Conservation (phyloP, 805 yeast species). For the Metschnikowia baotianmanensis region DNA sequence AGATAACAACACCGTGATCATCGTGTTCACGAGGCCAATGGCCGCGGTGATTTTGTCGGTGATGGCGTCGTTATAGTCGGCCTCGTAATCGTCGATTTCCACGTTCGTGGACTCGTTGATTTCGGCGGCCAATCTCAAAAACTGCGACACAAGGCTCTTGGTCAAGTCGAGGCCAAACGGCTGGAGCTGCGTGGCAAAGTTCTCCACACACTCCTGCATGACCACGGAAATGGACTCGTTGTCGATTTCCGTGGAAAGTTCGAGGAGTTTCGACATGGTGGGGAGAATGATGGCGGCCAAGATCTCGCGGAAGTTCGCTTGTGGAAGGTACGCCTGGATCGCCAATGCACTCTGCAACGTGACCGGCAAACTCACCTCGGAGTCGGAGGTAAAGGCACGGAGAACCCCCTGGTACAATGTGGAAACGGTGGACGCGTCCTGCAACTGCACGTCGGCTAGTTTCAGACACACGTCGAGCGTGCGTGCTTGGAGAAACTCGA, state of each 20-base stretch:
- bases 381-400: constrained; percentile 26
- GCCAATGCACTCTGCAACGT: constrained; percentile 84
- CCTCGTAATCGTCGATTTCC: constrained; percentile 29
- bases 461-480: constrained; percentile 64
- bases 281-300: constrained; percentile 68
- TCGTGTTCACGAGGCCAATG: constrained; percentile 73
- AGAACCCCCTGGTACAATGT: constrained; percentile 35
- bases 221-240: constrained; percentile 84
- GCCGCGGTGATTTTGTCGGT: constrained; percentile 82
- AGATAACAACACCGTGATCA: constrained; percentile 76
- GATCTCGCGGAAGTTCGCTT: constrained; percentile 65
- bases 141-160: constrained; percentile 28
- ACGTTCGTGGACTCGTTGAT: constrained; percentile 51
- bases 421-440: constrained; percentile 23
- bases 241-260: constrained; percentile 76
- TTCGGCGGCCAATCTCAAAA: constrained; percentile 31
- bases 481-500: constrained; percentile 72
- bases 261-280: constrained; percentile 76
- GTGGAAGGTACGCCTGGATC: constrained; percentile 70
- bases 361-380: constrained; percentile 55
- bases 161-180: constrained; percentile 30
- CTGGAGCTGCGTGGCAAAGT: constrained; percentile 76
- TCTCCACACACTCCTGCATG: constrained; percentile 93
- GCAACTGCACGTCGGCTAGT: constrained; percentile 60
- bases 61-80: constrained; percentile 27